Percentiles rank a stretch among this genome's conserved stretches.
phyloP scores from a whole-genome alignment of 148 eudicot species.

The Spergularia marina region DNA sequence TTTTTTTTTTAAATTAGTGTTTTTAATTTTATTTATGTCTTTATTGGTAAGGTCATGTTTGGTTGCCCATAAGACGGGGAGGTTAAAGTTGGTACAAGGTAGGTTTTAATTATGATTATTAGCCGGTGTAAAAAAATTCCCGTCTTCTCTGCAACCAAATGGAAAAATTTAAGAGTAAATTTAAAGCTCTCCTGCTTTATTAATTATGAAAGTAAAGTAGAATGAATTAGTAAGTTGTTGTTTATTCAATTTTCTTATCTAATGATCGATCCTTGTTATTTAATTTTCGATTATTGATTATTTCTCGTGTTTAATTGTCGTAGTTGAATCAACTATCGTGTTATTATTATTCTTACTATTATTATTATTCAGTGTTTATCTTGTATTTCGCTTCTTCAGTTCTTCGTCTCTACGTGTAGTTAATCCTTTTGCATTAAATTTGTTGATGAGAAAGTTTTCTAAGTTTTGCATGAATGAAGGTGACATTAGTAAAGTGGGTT shows the following conservation, averaged over 20 bases:
- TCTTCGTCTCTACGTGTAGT: not conserved
- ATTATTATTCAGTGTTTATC: slow-evolving; percentile 6
- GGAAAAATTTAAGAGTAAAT: not conserved
- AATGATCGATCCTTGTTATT: too few species aligned
- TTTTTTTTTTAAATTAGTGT: not conserved
- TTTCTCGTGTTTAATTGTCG: not conserved
- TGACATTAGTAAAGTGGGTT: slow-evolving; percentile 16
- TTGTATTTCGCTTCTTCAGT: slow-evolving; percentile 21
- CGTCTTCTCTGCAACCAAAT: slow-evolving; percentile 59
- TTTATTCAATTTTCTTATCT: not conserved
- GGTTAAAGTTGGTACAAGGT: slow-evolving; percentile 11
- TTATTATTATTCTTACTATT: too few species aligned
- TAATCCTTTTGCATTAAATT: slow-evolving; percentile 23
- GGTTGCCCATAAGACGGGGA: slow-evolving; percentile 54
- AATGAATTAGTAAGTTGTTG: slow-evolving; percentile 9
- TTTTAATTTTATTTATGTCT: slow-evolving; percentile 9
- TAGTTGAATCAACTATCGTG: not conserved
- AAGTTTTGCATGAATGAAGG: slow-evolving; percentile 33
- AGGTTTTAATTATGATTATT: not conserved
- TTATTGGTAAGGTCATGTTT: slow-evolving; percentile 28
- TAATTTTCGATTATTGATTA: not conserved
- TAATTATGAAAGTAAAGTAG: not conserved
- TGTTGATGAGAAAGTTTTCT: not conserved
- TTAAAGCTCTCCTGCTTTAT: not conserved
- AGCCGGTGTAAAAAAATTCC: slow-evolving; percentile 11